Percentiles rank a stretch among this genome's conserved stretches.
Evolutionary conservation across 1,284 basidiomycete genomes (phyloP).

Genomic region (Lignosus rhinocerotis): DNA sequence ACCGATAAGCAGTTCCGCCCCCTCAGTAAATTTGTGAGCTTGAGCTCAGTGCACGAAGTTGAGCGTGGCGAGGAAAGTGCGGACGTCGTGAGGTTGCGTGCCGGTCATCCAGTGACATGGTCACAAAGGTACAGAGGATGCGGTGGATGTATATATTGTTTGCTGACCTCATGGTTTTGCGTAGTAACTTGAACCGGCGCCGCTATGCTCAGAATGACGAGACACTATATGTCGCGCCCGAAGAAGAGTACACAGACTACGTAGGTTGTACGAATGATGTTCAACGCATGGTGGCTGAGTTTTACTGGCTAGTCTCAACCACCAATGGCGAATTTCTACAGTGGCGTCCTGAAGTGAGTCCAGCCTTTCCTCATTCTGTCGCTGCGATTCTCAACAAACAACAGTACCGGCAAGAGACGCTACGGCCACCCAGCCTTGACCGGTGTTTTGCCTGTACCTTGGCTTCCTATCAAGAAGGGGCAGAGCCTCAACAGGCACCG

Average conservation of each 20-base stretch:
- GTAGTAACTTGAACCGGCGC: conserved; percentile 77
- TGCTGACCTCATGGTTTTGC: neutral
- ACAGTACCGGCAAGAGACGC: conserved; percentile 81
- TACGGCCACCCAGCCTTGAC: conserved; percentile 92
- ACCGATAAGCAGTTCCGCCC: conserved; percentile 73
- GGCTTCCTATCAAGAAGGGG: conserved; percentile 85
- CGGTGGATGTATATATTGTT: conserved; percentile 18
- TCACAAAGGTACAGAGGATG: conserved; percentile 68
- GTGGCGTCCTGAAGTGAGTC: conserved; percentile 83
- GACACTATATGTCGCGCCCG: conserved; percentile 90
- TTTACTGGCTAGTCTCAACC: conserved; percentile 72
- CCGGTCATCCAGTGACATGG: conserved; percentile 81
- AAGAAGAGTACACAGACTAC: conserved; percentile 89
- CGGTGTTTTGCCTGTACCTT: conserved; percentile 85
- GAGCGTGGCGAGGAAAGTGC: conserved; percentile 81
- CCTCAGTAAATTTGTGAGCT: conserved; percentile 78
- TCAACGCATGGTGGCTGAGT: neutral
- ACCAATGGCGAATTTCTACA: conserved; percentile 92
- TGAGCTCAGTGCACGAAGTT: conserved; percentile 87
- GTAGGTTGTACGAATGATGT: conserved; percentile 41
- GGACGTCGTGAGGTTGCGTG: conserved; percentile 69
- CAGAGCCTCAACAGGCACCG: conserved; percentile 51
- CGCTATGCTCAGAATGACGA: conserved; percentile 93
- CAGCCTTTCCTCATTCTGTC: neutral
- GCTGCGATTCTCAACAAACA: conserved; percentile 7